phyloP scores from a whole-genome alignment of 2,329 filamentous ascomycete species.

The Exophiala viscosa region DNA sequence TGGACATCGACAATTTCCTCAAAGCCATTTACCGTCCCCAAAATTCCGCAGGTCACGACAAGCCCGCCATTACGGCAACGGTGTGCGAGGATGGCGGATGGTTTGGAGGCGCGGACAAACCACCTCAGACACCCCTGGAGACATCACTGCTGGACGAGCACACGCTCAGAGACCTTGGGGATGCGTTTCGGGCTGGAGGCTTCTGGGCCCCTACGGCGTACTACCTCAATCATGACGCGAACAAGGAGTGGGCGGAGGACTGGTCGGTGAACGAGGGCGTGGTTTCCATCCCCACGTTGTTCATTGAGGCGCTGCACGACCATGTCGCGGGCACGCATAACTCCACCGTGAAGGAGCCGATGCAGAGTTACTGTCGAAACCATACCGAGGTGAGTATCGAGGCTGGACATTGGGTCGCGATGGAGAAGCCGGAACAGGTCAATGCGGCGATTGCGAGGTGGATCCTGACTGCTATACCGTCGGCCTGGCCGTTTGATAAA shows the following conservation, averaged over 20 bases:
- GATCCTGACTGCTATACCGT: conserved; percentile 12
- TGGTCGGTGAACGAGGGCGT: conserved; percentile 35
- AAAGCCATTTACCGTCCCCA: conserved; percentile 4
- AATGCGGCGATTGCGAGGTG: conserved; percentile 48
- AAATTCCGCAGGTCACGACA: neutral
- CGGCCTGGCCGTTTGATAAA: conserved; percentile 14
- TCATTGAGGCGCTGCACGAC: conserved; percentile 18
- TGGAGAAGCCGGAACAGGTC: conserved; percentile 65
- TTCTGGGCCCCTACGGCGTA: conserved; percentile 39
- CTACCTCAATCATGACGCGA: conserved; percentile 45
- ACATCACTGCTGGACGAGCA: conserved; percentile 9
- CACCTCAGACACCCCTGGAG: conserved; percentile 10
- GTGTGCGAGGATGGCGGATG: conserved; percentile 29
- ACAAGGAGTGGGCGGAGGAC: conserved; percentile 40
- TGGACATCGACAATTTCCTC: conserved; percentile 6
- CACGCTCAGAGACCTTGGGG: conserved; percentile 3
- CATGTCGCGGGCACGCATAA: conserved; percentile 8
- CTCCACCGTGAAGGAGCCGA: conserved; percentile 7
- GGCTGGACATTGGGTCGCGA: conserved; percentile 75
- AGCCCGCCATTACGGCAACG: conserved; percentile 7
- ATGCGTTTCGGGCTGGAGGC: conserved; percentile 38
- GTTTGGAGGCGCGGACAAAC: conserved; percentile 11
- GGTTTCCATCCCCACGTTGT: conserved; percentile 17
- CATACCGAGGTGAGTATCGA: conserved; percentile 13
- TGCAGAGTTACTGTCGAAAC: conserved; percentile 18